A percentile compares a stretch with the other conserved stretches of the same genome.
These are phyloP conservation scores for Colletotrichum simmondsii DNA, from an alignment of 2,329 filamentous ascomycete genomes.

Conservation along the genomic window DNA sequence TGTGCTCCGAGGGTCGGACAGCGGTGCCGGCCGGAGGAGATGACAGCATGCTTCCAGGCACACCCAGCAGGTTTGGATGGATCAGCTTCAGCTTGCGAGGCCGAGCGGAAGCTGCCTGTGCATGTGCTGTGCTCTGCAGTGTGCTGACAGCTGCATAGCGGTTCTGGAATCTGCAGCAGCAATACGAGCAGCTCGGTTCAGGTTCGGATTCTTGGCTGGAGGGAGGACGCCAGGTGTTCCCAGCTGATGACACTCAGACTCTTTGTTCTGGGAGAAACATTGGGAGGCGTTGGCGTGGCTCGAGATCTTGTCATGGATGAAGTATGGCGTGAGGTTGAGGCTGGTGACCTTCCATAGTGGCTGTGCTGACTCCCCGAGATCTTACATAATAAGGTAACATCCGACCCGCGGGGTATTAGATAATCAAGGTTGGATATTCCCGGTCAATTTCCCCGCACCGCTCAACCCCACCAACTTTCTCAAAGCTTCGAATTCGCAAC, in stretches of 20 bases:
- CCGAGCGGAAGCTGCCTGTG: neutral
- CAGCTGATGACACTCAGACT: neutral
- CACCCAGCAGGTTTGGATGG: too few species aligned
- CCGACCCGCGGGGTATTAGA: neutral
- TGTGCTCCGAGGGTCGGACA: slow-evolving; percentile 22
- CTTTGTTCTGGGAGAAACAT: neutral
- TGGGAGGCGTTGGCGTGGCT: neutral
- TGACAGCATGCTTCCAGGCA: slow-evolving; percentile 8
- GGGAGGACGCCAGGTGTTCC: fast-evolving
- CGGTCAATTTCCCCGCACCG: neutral
- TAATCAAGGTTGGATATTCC: neutral
- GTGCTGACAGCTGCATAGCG: neutral
- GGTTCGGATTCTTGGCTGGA: neutral
- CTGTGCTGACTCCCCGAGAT: neutral
- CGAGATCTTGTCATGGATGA: neutral
- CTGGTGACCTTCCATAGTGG: neutral
- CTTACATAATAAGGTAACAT: neutral
- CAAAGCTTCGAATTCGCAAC: neutral
- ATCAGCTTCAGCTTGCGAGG: slow-evolving; percentile 4
- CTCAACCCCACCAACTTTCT: neutral
- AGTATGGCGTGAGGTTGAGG: neutral
- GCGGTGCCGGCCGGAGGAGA: slow-evolving; percentile 23
- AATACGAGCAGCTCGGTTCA: neutral
- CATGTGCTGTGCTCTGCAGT: neutral
- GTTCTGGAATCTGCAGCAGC: neutral